Evolutionary conservation across 2,329 filamentous ascomycete genomes (phyloP).

Genomic region (Stemphylium lycopersici): DNA sequence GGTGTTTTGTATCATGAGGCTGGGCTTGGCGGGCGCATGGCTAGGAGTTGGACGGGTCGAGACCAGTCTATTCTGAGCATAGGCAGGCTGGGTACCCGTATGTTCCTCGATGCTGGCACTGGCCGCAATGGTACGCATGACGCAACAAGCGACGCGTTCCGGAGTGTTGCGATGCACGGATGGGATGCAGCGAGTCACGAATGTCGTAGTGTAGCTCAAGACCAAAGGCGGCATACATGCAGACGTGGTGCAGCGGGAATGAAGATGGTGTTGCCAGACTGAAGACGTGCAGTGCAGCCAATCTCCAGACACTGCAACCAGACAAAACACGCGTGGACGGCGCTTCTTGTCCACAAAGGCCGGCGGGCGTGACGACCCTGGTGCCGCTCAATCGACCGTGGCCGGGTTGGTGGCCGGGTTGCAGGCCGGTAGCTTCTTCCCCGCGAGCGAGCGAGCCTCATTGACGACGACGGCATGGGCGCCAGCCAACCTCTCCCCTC

Average conservation of each 20-base stretch:
- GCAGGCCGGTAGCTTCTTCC: slow-evolving; percentile 10
- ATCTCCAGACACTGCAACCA: too few species aligned
- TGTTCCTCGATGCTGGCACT: slow-evolving; percentile 5
- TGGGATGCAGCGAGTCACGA: too few species aligned
- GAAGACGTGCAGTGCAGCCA: neutral
- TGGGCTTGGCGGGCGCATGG: slow-evolving; percentile 1
- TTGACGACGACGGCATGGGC: neutral
- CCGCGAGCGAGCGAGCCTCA: slow-evolving; percentile 15
- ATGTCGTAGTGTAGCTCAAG: too few species aligned
- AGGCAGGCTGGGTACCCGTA: slow-evolving; percentile 9
- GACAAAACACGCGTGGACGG: too few species aligned
- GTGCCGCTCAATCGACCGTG: neutral
- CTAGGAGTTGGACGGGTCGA: slow-evolving; percentile 5
- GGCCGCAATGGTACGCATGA: slow-evolving; percentile 16
- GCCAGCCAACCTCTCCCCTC: slow-evolving; percentile 13
- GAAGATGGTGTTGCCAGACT: too few species aligned
- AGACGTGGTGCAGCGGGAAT: slow-evolving; percentile 1
- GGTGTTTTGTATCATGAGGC: slow-evolving; percentile 1
- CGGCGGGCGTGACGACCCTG: slow-evolving; percentile 1
- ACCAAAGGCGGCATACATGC: neutral
- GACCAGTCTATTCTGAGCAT: slow-evolving; percentile 10
- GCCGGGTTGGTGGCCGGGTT: neutral
- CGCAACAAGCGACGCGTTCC: slow-evolving; percentile 13
- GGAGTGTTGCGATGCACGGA: too few species aligned
- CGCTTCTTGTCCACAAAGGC: neutral